Conservation (phyloP, 2,329 filamentous ascomycete species). For the Alternaria ethzedia region DNA sequence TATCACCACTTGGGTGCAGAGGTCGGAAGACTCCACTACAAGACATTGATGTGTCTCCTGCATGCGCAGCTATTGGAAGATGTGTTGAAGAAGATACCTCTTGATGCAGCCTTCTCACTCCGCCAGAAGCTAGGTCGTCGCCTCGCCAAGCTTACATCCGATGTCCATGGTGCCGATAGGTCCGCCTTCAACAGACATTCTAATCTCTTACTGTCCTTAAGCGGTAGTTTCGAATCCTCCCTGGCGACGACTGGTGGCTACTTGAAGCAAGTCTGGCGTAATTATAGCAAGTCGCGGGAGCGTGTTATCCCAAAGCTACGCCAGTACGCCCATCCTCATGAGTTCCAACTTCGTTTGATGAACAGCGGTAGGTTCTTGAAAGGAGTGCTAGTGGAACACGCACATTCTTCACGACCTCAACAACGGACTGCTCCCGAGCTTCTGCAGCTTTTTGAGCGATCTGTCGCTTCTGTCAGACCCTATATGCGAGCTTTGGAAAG, state of each 20-base stretch:
- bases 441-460: conserved; percentile 21
- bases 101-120: conserved; percentile 51
- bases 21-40: conserved; percentile 60
- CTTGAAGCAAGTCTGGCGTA: conserved; percentile 30
- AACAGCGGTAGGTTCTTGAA: conserved; percentile 23
- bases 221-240: conserved; percentile 16
- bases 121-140: conserved; percentile 63
- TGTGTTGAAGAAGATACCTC: conserved; percentile 26
- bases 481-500: conserved; percentile 13
- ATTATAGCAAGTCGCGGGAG: conserved; percentile 24
- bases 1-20: conserved; percentile 49
- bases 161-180: conserved; percentile 22
- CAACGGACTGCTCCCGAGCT: conserved; percentile 12
- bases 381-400: neutral
- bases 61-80: conserved; percentile 58
- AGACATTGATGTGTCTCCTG: conserved; percentile 61
- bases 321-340: conserved; percentile 31
- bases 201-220: conserved; percentile 2
- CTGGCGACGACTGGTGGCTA: conserved; percentile 18
- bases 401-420: neutral
- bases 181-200: neutral
- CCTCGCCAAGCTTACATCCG: conserved; percentile 63
- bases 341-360: conserved; percentile 26
- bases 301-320: conserved; percentile 55
- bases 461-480: conserved; percentile 18